Evolutionary conservation across 768 basidiomycete genomes (phyloP), one percentile per base, ranked within the genome.

Genomic region (Royoungia palumana): DNA sequence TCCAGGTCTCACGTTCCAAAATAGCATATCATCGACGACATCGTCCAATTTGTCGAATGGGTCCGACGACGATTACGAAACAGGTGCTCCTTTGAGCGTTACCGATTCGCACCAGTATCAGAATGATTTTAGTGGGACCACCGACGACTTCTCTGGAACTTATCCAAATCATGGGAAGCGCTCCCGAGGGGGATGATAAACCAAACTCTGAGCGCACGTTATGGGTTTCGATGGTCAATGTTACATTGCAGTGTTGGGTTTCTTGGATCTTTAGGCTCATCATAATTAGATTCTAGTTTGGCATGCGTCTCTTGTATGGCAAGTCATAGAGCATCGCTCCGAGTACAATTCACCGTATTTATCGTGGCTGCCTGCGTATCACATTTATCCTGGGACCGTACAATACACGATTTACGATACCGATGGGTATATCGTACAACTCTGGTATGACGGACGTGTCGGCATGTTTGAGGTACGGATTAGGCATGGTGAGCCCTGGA

Each of bases 381-480:
- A 53, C 53, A 40, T 57, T 54, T 46, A 40, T 43, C 45, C 44
- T 54, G 27, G 62, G 65, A 16, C 66, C 59, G 49, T 89, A 90
- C 27, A 87, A 59, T 40, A 88, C 81, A 42, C 84, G 81, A 57
- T 91, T 91, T 25, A 92, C 87, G 37, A 89, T 63, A 12, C 86
- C 85, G 43, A 89, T 81, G 5, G 91, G 91, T 54, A 93, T 80
- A 65, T 94, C 91, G 64, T 89, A 89, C 34, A 87, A 67, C 49
- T 83, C 82, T 4, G 87, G 83, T 14, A 79, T 72, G 22, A 77
- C 70, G 51, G 72, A 66, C 2, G 71, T 60, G 44, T 73, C 64
- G 3, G 78, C 73, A 35, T 80, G 72, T 9, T 64, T 70, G 42
- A 78, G 59, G 57, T 87, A 86, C 17, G 79, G 73, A 58, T 71